Conservation (phyloP, 2,329 filamentous ascomycete genomes). For the Tolypocladium tropicale region DNA sequence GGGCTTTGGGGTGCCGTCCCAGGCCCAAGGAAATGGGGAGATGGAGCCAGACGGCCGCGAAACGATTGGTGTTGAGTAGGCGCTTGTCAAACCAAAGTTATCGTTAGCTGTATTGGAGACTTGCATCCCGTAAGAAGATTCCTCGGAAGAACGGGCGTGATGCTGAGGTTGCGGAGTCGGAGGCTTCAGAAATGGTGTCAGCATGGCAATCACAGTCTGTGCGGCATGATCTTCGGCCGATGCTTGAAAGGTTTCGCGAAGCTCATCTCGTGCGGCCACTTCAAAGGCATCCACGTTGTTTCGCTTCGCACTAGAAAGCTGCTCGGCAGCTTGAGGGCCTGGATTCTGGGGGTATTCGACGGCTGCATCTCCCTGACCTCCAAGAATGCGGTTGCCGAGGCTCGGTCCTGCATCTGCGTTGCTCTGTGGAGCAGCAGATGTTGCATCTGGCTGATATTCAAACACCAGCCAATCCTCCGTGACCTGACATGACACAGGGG, state of each 20-base stretch:
- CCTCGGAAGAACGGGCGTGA: constrained; percentile 20
- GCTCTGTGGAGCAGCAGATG: not conserved
- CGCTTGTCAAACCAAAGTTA: constrained; percentile 31
- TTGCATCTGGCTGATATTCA: constrained; percentile 15
- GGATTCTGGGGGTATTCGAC: not conserved
- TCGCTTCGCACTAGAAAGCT: not conserved
- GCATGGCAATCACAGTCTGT: constrained; percentile 32
- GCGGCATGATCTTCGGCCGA: constrained; percentile 20
- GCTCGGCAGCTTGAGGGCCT: not conserved
- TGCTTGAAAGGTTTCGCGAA: not conserved
- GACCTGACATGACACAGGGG: constrained; percentile 25
- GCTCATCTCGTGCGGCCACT: not conserved
- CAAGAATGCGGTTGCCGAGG: not conserved
- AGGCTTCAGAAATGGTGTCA: constrained; percentile 38
- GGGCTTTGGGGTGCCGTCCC: constrained; percentile 30
- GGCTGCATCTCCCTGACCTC: not conserved
- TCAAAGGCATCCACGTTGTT: not conserved
- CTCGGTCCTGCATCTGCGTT: not conserved
- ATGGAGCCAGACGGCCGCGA: constrained; percentile 21
- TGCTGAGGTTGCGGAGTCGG: constrained; percentile 29
- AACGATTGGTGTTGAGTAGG: constrained; percentile 18
- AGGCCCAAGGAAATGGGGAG: constrained; percentile 38
- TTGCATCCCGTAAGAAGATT: constrained; percentile 46
- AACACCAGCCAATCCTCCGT: constrained; percentile 20
- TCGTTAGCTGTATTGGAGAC: constrained; percentile 40